phyloP scores from a whole-genome alignment of 1,139 yeast species.

The Magnusiomyces tetraspermus region DNA sequence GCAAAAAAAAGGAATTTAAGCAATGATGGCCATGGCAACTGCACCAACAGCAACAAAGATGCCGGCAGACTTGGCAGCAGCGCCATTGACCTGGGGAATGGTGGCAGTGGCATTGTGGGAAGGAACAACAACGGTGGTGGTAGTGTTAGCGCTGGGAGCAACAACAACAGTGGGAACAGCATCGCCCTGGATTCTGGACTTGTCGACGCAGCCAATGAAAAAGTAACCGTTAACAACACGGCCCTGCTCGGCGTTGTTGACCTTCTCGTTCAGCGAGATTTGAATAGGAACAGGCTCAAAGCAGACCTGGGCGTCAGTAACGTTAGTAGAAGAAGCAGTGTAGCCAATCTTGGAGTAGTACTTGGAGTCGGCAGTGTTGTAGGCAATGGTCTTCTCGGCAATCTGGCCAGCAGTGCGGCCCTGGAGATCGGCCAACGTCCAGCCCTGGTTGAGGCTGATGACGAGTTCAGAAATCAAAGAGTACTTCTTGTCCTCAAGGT shows the following conservation, averaged over 20 bases:
- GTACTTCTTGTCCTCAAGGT: conserved; percentile 10
- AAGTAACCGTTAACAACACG: conserved; percentile 13
- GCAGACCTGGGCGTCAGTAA: conserved; percentile 9
- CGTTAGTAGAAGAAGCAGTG: conserved; percentile 10
- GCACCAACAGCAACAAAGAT: conserved; percentile 3
- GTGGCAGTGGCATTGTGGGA: background rate
- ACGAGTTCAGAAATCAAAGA: conserved; percentile 11
- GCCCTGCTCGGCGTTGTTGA: conserved; percentile 1
- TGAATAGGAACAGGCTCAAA: conserved; percentile 14
- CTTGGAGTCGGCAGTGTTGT: conserved; percentile 14
- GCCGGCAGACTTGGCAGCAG: conserved; percentile 4
- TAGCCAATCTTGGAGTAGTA: conserved; percentile 14
- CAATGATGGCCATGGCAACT: conserved; percentile 5
- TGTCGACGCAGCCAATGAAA: conserved; percentile 14
- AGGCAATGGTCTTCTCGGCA: conserved; percentile 12
- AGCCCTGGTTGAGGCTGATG: conserved; percentile 9
- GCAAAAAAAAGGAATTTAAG: background rate
- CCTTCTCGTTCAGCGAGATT: conserved; percentile 10
- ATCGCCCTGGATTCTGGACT: conserved; percentile 9
- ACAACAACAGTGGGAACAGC: conserved; percentile 1
- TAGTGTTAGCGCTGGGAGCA: background rate
- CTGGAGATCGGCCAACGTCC: conserved; percentile 12
- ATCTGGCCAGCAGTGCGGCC: conserved; percentile 14
- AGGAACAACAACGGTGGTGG: no score
- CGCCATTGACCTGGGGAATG: conserved; percentile 2